Percentiles rank a stretch among this genome's conserved stretches.
Evolutionary conservation across 2,329 filamentous ascomycete species (phyloP).

Genomic region (Phoma herbarum): DNA sequence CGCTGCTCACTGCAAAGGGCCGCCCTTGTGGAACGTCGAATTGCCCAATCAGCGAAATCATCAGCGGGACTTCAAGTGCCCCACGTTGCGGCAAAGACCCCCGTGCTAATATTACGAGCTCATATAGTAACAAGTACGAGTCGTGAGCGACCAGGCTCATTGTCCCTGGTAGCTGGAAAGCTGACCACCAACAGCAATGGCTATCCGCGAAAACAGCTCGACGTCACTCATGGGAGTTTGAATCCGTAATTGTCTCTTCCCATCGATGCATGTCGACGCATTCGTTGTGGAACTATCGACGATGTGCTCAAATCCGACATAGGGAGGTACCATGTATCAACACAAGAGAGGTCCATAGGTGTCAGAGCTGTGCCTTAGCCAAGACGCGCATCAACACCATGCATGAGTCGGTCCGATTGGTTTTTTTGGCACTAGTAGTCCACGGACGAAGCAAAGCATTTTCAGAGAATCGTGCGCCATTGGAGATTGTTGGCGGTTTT

Average conservation of each 20-base stretch:
- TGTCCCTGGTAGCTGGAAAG: neutral
- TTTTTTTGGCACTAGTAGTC: neutral
- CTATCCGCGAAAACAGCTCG: neutral
- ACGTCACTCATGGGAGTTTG: neutral
- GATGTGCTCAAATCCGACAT: neutral
- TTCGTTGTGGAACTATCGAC: neutral
- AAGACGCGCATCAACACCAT: neutral
- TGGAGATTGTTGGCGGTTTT: neutral
- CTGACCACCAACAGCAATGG: neutral
- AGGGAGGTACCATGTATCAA: neutral
- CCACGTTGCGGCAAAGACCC: neutral
- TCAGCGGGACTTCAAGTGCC: neutral
- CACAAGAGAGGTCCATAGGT: neutral
- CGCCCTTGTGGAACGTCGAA: neutral
- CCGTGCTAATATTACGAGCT: neutral
- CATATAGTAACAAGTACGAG: neutral
- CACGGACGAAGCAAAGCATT: neutral
- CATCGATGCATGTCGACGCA: neutral
- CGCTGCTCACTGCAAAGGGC: slow-evolving; percentile 1
- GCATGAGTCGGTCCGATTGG: neutral
- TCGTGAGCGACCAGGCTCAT: neutral
- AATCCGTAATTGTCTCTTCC: neutral
- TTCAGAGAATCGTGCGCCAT: neutral
- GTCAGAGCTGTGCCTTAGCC: neutral
- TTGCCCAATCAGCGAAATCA: neutral